Percentiles rank a stretch among this genome's conserved stretches.
Conservation (phyloP, 2,329 filamentous ascomycete genomes). For the Cryoendolithus antarcticus region DNA sequence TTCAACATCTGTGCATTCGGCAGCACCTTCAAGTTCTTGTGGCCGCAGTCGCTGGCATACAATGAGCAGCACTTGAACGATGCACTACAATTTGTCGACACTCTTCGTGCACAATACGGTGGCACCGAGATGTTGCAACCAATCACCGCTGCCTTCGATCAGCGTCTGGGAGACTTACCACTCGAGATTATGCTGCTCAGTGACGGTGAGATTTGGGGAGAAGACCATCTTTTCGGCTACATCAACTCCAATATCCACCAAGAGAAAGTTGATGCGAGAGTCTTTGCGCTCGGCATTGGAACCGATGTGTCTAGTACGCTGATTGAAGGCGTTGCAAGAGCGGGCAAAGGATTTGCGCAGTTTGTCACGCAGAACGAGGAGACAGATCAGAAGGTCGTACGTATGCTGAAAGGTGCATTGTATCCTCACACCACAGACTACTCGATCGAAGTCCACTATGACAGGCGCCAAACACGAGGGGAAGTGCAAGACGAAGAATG, state of each 20-base stretch:
- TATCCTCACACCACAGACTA: constrained; percentile 55
- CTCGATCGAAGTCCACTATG: constrained; percentile 50
- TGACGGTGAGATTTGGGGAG: constrained; percentile 43
- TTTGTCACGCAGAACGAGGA: constrained; percentile 50
- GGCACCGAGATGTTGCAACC: constrained; percentile 43
- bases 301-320: constrained; percentile 42
- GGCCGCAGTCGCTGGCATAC: constrained; percentile 36
- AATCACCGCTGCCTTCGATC: constrained; percentile 34
- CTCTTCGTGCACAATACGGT: constrained; percentile 36
- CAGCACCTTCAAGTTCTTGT: constrained; percentile 32
- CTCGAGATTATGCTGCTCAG: constrained; percentile 45
- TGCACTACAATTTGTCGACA: constrained; percentile 31
- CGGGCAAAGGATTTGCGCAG: constrained; percentile 49
- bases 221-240: constrained; percentile 36
- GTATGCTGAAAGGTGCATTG: constrained; percentile 62
- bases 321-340: constrained; percentile 46
- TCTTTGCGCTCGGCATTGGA: constrained; percentile 48
- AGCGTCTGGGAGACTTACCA: constrained; percentile 33
- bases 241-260: constrained; percentile 33
- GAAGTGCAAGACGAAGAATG: constrained; percentile 34
- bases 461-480: constrained; percentile 4
- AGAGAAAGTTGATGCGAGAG: constrained; percentile 34
- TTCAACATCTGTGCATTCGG: constrained; percentile 65
- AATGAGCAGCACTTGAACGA: constrained; percentile 31
- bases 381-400: constrained; percentile 55